Conservation (phyloP, 2,329 filamentous ascomycete genomes). For the Scedosporium aurantiacum region DNA sequence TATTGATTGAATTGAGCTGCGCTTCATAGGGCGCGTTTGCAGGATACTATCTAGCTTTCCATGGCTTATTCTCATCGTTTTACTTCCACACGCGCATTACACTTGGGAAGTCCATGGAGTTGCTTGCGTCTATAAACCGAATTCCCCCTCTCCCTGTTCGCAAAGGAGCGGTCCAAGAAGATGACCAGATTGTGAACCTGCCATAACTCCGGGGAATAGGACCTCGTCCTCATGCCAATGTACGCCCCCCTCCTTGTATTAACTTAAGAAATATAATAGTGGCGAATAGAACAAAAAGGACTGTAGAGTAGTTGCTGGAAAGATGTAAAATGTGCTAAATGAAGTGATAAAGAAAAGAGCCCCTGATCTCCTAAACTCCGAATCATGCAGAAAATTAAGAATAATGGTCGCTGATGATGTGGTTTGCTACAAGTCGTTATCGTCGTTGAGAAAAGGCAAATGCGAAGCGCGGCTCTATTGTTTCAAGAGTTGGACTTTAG, state of each 20-base stretch:
- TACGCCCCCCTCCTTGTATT: background rate
- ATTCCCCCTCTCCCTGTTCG: background rate
- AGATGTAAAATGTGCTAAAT: background rate
- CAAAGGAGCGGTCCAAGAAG: background rate
- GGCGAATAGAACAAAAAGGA: background rate
- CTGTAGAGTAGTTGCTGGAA: background rate
- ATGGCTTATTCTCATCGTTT: too few species aligned
- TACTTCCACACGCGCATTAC: too few species aligned
- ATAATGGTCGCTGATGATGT: conserved; percentile 7
- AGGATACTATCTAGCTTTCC: too few species aligned
- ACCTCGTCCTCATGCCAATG: background rate
- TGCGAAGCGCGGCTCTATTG: background rate
- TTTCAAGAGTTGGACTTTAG: conserved; percentile 22
- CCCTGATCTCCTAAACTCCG: background rate
- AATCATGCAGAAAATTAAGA: conserved; percentile 1
- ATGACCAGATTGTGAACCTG: background rate
- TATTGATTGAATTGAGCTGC: too few species aligned
- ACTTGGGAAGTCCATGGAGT: background rate
- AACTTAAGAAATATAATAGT: background rate
- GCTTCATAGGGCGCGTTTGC: too few species aligned
- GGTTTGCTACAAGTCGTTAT: conserved; percentile 11
- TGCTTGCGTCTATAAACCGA: background rate
- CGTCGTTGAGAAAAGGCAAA: conserved; percentile 8
- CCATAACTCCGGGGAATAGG: background rate
- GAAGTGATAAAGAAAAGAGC: background rate